phyloP scores from a whole-genome alignment of 495 filamentous ascomycete genomes.

The Peziza echinospora region DNA sequence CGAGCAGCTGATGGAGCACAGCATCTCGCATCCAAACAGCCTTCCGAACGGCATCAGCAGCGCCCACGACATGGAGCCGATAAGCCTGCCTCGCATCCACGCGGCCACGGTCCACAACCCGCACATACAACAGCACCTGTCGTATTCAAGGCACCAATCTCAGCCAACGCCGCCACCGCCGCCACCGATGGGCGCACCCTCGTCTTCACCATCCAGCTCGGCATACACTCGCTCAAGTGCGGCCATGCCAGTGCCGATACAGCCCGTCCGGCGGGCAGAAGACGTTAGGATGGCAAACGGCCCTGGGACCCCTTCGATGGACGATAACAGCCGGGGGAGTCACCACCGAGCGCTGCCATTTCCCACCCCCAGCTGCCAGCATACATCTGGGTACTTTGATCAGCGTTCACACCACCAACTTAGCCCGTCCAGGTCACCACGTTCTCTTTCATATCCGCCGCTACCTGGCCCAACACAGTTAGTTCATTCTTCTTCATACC shows the following conservation, averaged over 20 bases:
- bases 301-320: slow-evolving; percentile 5
- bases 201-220: slow-evolving; percentile 7
- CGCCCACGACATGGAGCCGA: slow-evolving; percentile 7
- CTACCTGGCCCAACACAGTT: slow-evolving; percentile 10
- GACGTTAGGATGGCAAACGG: background rate
- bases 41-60: slow-evolving; percentile 5
- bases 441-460: slow-evolving; percentile 9
- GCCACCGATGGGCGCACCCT: slow-evolving; percentile 7
- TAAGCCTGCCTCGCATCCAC: slow-evolving; percentile 18
- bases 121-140: slow-evolving; percentile 19
- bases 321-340: slow-evolving; percentile 13
- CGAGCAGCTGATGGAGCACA: slow-evolving; percentile 16
- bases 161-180: slow-evolving; percentile 2
- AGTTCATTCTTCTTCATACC: slow-evolving; percentile 7
- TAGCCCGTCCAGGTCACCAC: slow-evolving; percentile 11
- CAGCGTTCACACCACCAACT: slow-evolving; percentile 12
- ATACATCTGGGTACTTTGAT: slow-evolving; percentile 16
- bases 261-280: slow-evolving; percentile 11
- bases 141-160: slow-evolving; percentile 17
- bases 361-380: slow-evolving; percentile 6
- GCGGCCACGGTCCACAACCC: slow-evolving; percentile 12
- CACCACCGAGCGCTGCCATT: slow-evolving; percentile 11
- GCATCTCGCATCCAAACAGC: background rate
- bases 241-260: background rate
- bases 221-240: slow-evolving; percentile 6